Conservation (phyloP, 73 alveolate genomes). For the Paramecium tetraurelia region DNA sequence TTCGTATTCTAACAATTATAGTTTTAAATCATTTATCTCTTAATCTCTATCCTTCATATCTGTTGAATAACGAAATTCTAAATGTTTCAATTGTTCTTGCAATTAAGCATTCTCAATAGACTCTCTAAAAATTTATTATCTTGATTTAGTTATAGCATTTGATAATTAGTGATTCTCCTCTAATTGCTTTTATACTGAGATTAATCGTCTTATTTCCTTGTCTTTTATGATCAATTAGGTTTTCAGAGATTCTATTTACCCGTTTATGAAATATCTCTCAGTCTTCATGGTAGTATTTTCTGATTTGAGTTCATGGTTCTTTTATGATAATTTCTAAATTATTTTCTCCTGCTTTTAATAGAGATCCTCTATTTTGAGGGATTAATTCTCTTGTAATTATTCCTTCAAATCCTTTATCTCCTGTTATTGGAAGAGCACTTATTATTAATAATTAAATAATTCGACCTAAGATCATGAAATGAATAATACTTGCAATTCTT, state of each 20-base stretch:
- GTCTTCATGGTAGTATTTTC: background rate
- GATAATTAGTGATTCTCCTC: background rate
- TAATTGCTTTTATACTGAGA: background rate
- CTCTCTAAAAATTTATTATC: constrained; percentile 19
- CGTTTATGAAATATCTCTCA: background rate
- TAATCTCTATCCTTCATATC: background rate
- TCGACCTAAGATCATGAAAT: background rate
- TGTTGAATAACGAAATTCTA: background rate
- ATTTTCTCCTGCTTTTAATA: background rate
- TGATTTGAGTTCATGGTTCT: background rate
- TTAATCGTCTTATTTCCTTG: background rate
- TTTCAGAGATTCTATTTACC: background rate
- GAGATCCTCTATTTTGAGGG: background rate
- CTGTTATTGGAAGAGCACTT: background rate
- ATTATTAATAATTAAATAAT: background rate
- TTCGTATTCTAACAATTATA: background rate
- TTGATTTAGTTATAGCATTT: background rate
- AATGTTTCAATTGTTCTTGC: background rate
- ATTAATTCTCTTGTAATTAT: background rate
- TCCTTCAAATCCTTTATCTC: background rate
- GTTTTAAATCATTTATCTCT: background rate
- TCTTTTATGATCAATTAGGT: background rate
- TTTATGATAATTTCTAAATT: background rate
- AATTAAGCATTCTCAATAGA: constrained; percentile 1
- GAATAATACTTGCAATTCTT: background rate